Evolutionary conservation across 169 alveolate species (phyloP).

Genomic region (Plasmodium chabaudi): DNA sequence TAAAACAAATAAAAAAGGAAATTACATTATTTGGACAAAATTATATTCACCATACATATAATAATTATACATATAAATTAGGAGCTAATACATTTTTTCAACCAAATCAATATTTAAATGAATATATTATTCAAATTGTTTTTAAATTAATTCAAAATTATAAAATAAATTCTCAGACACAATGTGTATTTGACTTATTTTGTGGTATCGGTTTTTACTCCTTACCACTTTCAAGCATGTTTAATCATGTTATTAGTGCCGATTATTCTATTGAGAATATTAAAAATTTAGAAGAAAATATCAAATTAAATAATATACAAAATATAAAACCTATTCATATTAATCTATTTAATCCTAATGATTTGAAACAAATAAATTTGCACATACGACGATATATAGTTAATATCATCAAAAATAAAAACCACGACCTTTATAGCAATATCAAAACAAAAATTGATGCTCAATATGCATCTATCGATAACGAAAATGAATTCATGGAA

Average conservation of each 20-base stretch:
- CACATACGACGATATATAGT: constrained; percentile 74
- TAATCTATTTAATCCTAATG: constrained; percentile 53
- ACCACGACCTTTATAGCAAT: constrained; percentile 2
- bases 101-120: constrained; percentile 66
- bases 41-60: constrained; percentile 56
- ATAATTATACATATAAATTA: constrained; percentile 58
- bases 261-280: constrained; percentile 76
- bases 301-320: constrained; percentile 52
- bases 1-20: constrained; percentile 71
- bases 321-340: constrained; percentile 39
- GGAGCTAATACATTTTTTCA: constrained; percentile 76
- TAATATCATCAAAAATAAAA: constrained; percentile 38
- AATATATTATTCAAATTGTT: constrained; percentile 58
- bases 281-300: constrained; percentile 73
- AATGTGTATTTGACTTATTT: constrained; percentile 55
- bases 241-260: constrained; percentile 41
- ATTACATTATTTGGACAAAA: constrained; percentile 61
- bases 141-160: constrained; percentile 54
- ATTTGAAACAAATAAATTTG: constrained; percentile 60
- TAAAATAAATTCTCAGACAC: constrained; percentile 27
- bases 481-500: constrained; percentile 43
- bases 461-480: constrained; percentile 9
- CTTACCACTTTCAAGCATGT: constrained; percentile 34
- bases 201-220: constrained; percentile 78
- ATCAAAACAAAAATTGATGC: constrained; percentile 32